These are phyloP conservation scores for Fusarium robinianum DNA, from an alignment of 2,329 filamentous ascomycete species.

Conservation along the genomic window DNA sequence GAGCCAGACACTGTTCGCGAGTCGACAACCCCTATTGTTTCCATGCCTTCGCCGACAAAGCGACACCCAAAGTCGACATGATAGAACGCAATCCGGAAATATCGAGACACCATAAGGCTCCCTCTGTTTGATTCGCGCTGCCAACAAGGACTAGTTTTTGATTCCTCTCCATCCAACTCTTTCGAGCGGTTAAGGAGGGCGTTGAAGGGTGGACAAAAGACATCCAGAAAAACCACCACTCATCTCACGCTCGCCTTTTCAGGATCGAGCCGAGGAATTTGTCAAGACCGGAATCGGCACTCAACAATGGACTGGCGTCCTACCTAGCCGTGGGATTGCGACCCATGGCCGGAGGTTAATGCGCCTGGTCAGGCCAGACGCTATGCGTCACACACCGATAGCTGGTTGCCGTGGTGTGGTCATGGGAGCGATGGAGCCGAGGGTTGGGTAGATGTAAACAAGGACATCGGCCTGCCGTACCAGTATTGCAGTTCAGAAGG, in stretches of 20 bases:
- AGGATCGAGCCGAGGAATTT: slow-evolving; percentile 52
- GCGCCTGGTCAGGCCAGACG: slow-evolving; percentile 60
- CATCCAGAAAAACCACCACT: slow-evolving; percentile 90
- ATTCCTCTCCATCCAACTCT: slow-evolving; percentile 67
- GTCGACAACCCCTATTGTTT: slow-evolving; percentile 11
- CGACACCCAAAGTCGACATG: slow-evolving; percentile 20
- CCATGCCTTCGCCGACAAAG: slow-evolving; percentile 28
- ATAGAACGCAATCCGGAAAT: slow-evolving; percentile 16
- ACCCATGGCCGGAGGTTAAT: slow-evolving; percentile 57
- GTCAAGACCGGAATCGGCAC: slow-evolving; percentile 36
- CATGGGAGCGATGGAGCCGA: slow-evolving; percentile 43
- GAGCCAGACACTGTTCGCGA: slow-evolving; percentile 18
- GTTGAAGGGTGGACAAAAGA: slow-evolving; percentile 82
- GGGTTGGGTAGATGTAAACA: slow-evolving; percentile 31
- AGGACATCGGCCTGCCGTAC: slow-evolving; percentile 18
- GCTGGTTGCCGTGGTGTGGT: slow-evolving; percentile 48
- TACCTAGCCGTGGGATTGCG: slow-evolving; percentile 45
- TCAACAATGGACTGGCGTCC: slow-evolving; percentile 54
- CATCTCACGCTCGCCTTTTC: slow-evolving; percentile 55
- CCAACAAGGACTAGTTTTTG: slow-evolving; percentile 95
- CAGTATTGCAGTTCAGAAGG: slow-evolving; percentile 42
- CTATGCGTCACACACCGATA: slow-evolving; percentile 50
- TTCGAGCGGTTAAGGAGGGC: slow-evolving; percentile 61
- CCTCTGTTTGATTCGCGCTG: slow-evolving; percentile 82
- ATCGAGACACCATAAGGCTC: slow-evolving; percentile 44